Percentiles rank a stretch among this genome's conserved stretches.
Conservation (phyloP, 163 green algal species). For the Coccomyxa subellipsoidea region DNA sequence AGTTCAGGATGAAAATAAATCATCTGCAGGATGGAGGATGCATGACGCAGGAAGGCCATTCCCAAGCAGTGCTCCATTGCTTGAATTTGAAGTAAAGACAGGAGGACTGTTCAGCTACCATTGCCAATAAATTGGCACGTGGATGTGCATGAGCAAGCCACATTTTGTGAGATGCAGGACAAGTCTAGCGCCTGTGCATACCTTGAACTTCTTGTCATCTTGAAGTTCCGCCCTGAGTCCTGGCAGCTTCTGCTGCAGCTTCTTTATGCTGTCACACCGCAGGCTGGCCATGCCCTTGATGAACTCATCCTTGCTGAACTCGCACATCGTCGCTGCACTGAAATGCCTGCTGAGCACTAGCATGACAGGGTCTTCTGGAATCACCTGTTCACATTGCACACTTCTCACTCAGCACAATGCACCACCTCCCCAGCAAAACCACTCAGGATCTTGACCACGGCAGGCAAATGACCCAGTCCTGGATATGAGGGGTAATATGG, state of each 20-base stretch:
- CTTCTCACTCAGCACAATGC: not conserved
- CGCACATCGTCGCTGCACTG: conserved; percentile 79
- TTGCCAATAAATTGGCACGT: too few species aligned
- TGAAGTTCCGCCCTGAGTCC: not conserved
- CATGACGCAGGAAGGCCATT: too few species aligned
- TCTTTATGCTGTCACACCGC: conserved; percentile 66
- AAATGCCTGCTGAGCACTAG: conserved; percentile 82
- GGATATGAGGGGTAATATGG: not conserved
- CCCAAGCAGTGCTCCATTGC: too few species aligned
- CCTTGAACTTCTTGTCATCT: not conserved
- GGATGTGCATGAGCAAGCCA: not conserved
- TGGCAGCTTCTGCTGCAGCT: conserved; percentile 70
- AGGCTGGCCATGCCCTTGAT: conserved; percentile 70
- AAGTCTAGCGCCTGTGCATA: not conserved
- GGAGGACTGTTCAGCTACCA: too few species aligned
- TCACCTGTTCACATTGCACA: too few species aligned
- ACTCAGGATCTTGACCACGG: not conserved
- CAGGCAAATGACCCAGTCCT: too few species aligned
- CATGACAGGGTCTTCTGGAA: conserved; percentile 52
- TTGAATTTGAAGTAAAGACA: too few species aligned
- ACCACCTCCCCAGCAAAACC: not conserved
- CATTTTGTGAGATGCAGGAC: not conserved
- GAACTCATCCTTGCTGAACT: conserved; percentile 81
- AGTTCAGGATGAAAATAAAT: too few species aligned
- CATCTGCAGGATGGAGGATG: too few species aligned